A percentile compares a stretch with the other conserved stretches of the same genome.
Evolutionary conservation across 495 filamentous ascomycete genomes (phyloP).

Genomic region (Xylaria venustula): DNA sequence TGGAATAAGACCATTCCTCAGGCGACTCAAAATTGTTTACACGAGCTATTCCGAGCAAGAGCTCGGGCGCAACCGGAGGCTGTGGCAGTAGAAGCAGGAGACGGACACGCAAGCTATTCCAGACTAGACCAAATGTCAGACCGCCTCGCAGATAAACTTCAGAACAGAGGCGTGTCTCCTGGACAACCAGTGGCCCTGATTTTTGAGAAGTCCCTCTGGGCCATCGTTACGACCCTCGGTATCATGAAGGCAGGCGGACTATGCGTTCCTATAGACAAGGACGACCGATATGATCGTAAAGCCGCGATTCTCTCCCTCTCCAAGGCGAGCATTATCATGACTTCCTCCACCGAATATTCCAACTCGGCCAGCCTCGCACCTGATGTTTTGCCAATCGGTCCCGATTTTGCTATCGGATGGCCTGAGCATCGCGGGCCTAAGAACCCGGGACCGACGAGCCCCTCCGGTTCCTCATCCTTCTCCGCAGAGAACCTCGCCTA

Average conservation of each 20-base stretch:
- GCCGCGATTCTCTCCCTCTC: conserved; percentile 24
- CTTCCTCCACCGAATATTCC: not conserved
- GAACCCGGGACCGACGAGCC: not conserved
- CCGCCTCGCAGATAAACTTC: conserved; percentile 37
- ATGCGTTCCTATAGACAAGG: conserved; percentile 56
- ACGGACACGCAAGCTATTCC: conserved; percentile 50
- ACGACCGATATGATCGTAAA: conserved; percentile 53
- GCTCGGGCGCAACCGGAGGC: not conserved
- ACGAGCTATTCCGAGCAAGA: not conserved
- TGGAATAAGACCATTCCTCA: conserved; percentile 46
- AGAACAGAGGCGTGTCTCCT: conserved; percentile 22
- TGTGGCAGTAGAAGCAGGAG: conserved; percentile 38
- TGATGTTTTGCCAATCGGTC: not conserved
- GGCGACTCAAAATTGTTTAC: conserved; percentile 26
- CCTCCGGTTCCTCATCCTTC: conserved; percentile 6
- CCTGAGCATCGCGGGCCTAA: not conserved
- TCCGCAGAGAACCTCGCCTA: conserved; percentile 23
- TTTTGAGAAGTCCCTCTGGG: conserved; percentile 49
- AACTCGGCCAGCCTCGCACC: not conserved
- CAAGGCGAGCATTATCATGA: conserved; percentile 4
- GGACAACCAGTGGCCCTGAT: conserved; percentile 42
- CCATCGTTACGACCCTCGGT: conserved; percentile 45
- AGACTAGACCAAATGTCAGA: conserved; percentile 48
- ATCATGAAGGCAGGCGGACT: conserved; percentile 46
- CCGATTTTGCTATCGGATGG: not conserved